Evolutionary conservation across 371 early-diverging fungal species (phyloP).

Genomic region (Apophysomyces variabilis): DNA sequence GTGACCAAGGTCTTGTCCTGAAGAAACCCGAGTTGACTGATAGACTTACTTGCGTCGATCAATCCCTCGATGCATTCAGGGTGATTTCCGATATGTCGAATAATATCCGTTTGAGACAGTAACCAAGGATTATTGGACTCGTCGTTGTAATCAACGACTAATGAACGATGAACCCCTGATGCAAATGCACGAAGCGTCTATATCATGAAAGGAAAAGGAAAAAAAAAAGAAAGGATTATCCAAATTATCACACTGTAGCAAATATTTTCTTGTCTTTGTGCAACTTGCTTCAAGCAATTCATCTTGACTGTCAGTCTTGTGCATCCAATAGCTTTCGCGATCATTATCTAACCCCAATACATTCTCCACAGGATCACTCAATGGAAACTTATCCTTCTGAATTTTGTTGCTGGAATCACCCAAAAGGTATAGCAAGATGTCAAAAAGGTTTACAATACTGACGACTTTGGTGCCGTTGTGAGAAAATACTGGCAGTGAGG

Average conservation of each 20-base stretch:
- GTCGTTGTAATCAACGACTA: constrained; percentile 42
- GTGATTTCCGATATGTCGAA: constrained; percentile 49
- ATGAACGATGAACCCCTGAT: constrained; percentile 50
- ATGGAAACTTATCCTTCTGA: constrained; percentile 43
- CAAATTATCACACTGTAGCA: neutral
- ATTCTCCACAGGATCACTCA: constrained; percentile 54
- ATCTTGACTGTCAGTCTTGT: constrained; percentile 53
- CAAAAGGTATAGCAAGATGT: constrained; percentile 56
- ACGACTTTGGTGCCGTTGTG: constrained; percentile 56
- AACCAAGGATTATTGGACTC: constrained; percentile 44
- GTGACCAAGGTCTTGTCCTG: constrained; percentile 32
- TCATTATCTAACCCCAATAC: constrained; percentile 61
- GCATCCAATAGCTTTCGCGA: constrained; percentile 62
- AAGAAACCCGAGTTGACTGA: constrained; percentile 34
- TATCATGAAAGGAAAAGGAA: too few species aligned
- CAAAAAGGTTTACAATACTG: constrained; percentile 60
- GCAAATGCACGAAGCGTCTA: constrained; percentile 55
- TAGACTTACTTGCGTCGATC: constrained; percentile 38
- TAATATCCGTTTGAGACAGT: constrained; percentile 60
- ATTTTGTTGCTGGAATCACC: constrained; percentile 27
- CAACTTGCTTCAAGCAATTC: constrained; percentile 39
- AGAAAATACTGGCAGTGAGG: constrained; percentile 63
- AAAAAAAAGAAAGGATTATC: neutral
- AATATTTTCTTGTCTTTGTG: neutral
- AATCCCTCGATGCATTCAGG: constrained; percentile 43